These are phyloP conservation scores for Musa balbisiana DNA, from an alignment of 202 grass and related monocot species.

Conservation along the genomic window DNA sequence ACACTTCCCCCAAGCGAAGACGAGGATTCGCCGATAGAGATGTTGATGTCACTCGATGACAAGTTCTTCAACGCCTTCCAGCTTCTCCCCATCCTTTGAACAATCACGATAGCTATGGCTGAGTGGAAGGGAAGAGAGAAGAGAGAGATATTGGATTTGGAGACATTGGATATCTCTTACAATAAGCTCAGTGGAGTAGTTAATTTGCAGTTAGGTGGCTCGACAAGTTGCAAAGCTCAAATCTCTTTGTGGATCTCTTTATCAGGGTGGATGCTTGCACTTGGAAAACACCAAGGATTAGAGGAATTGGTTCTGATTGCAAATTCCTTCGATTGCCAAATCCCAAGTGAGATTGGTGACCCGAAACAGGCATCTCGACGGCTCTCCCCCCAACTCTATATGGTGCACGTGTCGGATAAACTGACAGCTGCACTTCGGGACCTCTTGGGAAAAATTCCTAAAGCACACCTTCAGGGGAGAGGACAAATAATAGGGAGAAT, in stretches of 20 bases:
- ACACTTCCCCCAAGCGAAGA: background rate
- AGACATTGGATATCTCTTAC: conserved; percentile 54
- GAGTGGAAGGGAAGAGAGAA: background rate
- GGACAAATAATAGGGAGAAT: too few species aligned
- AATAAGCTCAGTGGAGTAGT: conserved; percentile 25
- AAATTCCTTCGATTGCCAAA: conserved; percentile 25
- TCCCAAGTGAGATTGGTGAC: conserved; percentile 22
- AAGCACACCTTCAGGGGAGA: too few species aligned
- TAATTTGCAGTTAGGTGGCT: conserved; percentile 14
- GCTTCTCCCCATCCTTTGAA: conserved; percentile 35
- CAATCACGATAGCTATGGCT: conserved; percentile 31
- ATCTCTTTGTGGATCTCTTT: conserved; percentile 35
- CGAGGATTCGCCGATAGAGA: conserved; percentile 29
- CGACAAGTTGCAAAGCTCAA: conserved; percentile 35
- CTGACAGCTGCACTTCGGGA: too few species aligned
- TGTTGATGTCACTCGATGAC: conserved; percentile 57
- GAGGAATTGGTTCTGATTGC: conserved; percentile 38
- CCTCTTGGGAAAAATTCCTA: too few species aligned
- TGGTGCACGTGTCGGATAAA: too few species aligned
- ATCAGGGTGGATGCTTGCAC: conserved; percentile 10
- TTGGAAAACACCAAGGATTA: background rate
- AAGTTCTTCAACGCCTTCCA: conserved; percentile 46
- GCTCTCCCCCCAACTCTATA: too few species aligned
- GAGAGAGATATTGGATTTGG: background rate
- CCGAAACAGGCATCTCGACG: too few species aligned